Evolutionary conservation across 208 protist species (phyloP).

Genomic region (Trypanosoma theileri): DNA sequence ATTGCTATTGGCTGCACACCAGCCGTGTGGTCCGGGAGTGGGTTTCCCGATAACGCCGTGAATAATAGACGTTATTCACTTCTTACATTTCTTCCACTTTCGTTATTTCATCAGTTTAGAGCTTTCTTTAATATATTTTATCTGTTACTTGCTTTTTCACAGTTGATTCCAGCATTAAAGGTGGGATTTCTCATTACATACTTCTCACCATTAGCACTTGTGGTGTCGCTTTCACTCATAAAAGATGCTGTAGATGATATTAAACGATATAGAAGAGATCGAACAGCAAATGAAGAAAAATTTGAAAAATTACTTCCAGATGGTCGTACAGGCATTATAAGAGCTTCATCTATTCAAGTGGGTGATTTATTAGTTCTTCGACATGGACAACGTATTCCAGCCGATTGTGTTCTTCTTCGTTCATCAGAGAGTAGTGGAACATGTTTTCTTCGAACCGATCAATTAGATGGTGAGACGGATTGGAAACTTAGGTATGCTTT

Average conservation of each 20-base stretch:
- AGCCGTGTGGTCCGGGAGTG: slow-evolving; percentile 39
- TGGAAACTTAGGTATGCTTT: slow-evolving; percentile 94
- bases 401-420: slow-evolving; percentile 96
- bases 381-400: slow-evolving; percentile 93
- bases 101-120: slow-evolving; percentile 75
- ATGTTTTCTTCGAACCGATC: slow-evolving; percentile 97
- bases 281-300: slow-evolving; percentile 71
- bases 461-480: slow-evolving; percentile 99
- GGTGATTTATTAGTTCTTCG: slow-evolving; percentile 94
- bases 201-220: slow-evolving; percentile 92
- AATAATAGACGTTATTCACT: slow-evolving; percentile 80
- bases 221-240: slow-evolving; percentile 85
- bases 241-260: slow-evolving; percentile 97
- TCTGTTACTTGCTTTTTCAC: slow-evolving; percentile 81
- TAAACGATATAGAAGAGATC: slow-evolving; percentile 89
- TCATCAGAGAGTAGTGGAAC: slow-evolving; percentile 95
- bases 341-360: slow-evolving; percentile 89
- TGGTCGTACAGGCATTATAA: slow-evolving; percentile 52
- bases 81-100: slow-evolving; percentile 77
- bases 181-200: slow-evolving; percentile 96
- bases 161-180: slow-evolving; percentile 73
- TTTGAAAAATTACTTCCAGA: slow-evolving; percentile 59
- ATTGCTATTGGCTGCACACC: slow-evolving; percentile 52
- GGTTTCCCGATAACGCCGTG: slow-evolving; percentile 73
- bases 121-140: slow-evolving; percentile 90